Percentiles rank a stretch among this genome's conserved stretches.
Evolutionary conservation across 805 yeast species (phyloP).

Genomic region (Candida patagonica): DNA sequence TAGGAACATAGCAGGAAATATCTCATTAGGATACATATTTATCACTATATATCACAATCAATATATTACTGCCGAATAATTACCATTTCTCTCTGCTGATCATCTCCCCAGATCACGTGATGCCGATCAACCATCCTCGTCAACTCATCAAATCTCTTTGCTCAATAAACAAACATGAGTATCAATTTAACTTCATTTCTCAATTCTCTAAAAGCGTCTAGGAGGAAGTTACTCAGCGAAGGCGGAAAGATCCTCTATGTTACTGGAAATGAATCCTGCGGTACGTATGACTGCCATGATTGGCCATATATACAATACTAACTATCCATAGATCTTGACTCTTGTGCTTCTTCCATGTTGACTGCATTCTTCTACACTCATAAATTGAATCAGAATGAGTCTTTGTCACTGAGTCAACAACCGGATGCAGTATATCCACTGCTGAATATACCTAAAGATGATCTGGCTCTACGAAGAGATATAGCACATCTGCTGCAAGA

Average conservation of each 20-base stretch:
- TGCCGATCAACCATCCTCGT: no score
- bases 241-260: conserved; percentile 31
- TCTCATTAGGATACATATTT: no score
- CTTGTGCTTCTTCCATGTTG: conserved; percentile 66
- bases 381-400: conserved; percentile 9
- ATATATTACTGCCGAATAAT: no score
- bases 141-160: no score
- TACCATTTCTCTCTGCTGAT: no score
- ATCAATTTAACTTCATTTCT: conserved; percentile 1
- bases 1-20: no score
- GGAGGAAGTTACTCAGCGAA: neutral
- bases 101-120: no score
- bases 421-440: conserved; percentile 48
- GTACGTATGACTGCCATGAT: conserved; percentile 14
- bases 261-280: conserved; percentile 79
- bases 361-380: conserved; percentile 51
- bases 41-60: no score
- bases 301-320: neutral
- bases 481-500: conserved; percentile 43
- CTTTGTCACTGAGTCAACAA: conserved; percentile 15
- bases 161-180: no score
- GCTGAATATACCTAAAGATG: conserved; percentile 60
- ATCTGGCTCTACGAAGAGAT: conserved; percentile 64
- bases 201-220: conserved; percentile 2
- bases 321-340: conserved; percentile 54